Evolutionary conservation across 139 green algal genomes (phyloP).

Genomic region (Ostreobium quekettii): DNA sequence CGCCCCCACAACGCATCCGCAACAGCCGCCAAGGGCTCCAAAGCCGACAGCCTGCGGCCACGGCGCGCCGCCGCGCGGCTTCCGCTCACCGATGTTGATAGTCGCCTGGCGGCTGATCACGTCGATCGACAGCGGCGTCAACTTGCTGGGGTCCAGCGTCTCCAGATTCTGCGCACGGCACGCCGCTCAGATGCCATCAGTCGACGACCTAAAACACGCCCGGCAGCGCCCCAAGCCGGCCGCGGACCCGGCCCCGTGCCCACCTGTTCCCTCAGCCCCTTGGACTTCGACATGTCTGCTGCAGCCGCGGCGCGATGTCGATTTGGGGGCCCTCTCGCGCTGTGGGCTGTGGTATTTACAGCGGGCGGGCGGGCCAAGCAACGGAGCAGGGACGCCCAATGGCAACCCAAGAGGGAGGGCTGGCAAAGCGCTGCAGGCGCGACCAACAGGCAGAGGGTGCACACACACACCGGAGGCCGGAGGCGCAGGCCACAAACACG

Average conservation of each 20-base stretch:
- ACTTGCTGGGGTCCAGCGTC: conserved; percentile 70
- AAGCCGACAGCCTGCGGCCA: too few relatives aligned
- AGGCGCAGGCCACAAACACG: too few relatives aligned
- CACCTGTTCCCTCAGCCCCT: conserved; percentile 25
- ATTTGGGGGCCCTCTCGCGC: background rate
- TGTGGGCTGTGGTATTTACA: conserved; percentile 1
- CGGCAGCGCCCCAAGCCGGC: background rate
- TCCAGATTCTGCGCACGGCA: conserved; percentile 67
- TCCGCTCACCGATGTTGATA: conserved; percentile 99
- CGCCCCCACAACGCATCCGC: too few relatives aligned
- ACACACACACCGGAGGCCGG: too few relatives aligned
- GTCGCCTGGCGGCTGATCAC: conserved; percentile 97
- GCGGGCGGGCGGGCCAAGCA: conserved; percentile 19
- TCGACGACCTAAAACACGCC: background rate
- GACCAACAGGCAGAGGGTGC: conserved; percentile 1
- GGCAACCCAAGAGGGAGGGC: conserved; percentile 10
- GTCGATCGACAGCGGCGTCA: conserved; percentile 92
- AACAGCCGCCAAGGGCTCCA: too few relatives aligned
- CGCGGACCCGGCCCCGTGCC: background rate
- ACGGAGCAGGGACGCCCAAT: background rate
- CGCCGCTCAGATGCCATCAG: background rate
- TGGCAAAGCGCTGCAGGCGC: conserved; percentile 1
- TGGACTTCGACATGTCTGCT: conserved; percentile 21
- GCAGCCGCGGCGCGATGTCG: background rate
- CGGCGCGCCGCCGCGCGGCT: too few relatives aligned